Evolutionary conservation across 2,329 filamentous ascomycete genomes (phyloP).

Genomic region (Chalara sp.): DNA sequence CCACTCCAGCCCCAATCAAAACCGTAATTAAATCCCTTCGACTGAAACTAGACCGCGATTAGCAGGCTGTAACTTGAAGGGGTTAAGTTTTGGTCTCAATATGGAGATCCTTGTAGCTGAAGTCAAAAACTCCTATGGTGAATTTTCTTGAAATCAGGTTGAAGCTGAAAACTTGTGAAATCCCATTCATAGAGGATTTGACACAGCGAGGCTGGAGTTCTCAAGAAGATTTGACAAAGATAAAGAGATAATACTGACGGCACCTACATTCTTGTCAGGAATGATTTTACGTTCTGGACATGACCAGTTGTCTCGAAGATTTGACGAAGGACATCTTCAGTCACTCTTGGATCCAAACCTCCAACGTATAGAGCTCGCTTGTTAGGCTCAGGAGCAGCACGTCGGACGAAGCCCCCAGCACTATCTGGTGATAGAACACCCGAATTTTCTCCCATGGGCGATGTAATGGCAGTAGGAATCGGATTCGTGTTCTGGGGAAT

Average conservation of each 20-base stretch:
- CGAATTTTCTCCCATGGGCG: slow-evolving; percentile 64
- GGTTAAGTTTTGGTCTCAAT: slow-evolving; percentile 4
- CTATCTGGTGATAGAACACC: slow-evolving; percentile 80
- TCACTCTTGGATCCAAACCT: slow-evolving; percentile 88
- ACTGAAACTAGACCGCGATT: slow-evolving; percentile 46
- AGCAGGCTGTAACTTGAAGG: slow-evolving; percentile 24
- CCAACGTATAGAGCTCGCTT: slow-evolving; percentile 96
- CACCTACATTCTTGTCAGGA: slow-evolving; percentile 95
- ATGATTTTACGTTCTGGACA: slow-evolving; percentile 98
- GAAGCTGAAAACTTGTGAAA: slow-evolving; percentile 15
- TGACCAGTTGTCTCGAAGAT: slow-evolving; percentile 99
- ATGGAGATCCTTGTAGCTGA: neutral
- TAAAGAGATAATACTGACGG: slow-evolving; percentile 30
- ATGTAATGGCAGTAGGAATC: slow-evolving; percentile 87
- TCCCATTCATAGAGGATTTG: slow-evolving; percentile 17
- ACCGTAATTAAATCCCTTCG: slow-evolving; percentile 97
- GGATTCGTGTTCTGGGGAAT: slow-evolving; percentile 96
- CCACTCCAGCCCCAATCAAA: slow-evolving; percentile 41
- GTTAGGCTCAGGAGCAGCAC: slow-evolving; percentile 94
- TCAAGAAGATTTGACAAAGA: slow-evolving; percentile 17
- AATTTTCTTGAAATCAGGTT: neutral
- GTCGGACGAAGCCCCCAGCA: slow-evolving; percentile 73
- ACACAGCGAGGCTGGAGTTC: slow-evolving; percentile 13
- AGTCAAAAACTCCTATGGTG: neutral
- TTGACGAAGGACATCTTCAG: slow-evolving; percentile 91